Evolutionary conservation across 2,329 filamentous ascomycete species (phyloP).

Genomic region (Fusarium penzigii): DNA sequence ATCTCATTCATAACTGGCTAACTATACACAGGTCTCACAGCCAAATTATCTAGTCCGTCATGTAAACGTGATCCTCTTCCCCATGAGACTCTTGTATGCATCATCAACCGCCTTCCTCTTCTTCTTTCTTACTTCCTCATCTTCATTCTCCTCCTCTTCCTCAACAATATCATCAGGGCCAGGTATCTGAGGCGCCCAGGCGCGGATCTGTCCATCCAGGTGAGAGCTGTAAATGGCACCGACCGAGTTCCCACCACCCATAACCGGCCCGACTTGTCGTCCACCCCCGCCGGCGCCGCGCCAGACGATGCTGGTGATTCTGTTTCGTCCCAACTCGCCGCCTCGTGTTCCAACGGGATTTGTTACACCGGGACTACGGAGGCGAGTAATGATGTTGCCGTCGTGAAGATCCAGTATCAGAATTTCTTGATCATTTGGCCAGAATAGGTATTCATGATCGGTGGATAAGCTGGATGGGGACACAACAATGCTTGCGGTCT

Average conservation of each 20-base stretch:
- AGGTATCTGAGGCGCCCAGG: constrained; percentile 67
- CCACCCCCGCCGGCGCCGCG: constrained; percentile 61
- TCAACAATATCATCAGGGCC: constrained; percentile 53
- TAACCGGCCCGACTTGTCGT: constrained; percentile 58
- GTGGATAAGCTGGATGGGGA: constrained; percentile 61
- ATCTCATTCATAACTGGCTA: neutral
- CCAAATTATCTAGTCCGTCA: constrained; percentile 12
- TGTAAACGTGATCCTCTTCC: constrained; percentile 66
- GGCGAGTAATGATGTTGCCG: constrained; percentile 69
- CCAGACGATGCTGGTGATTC: constrained; percentile 79
- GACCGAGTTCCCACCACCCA: constrained; percentile 54
- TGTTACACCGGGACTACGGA: constrained; percentile 64
- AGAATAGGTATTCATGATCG: constrained; percentile 69
- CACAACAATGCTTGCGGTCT: constrained; percentile 61
- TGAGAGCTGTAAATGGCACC: constrained; percentile 77
- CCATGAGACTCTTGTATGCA: constrained; percentile 76
- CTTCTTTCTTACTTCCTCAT: constrained; percentile 50
- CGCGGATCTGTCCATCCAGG: constrained; percentile 78
- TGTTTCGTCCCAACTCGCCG: constrained; percentile 61
- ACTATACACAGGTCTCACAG: neutral
- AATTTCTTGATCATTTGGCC: constrained; percentile 80
- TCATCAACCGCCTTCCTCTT: constrained; percentile 81
- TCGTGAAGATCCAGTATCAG: constrained; percentile 78
- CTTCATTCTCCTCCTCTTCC: constrained; percentile 42
- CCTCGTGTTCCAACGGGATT: constrained; percentile 41